These are phyloP conservation scores for Eimeria zaria DNA, from an alignment of 169 alveolate species.

Conservation along the genomic window DNA sequence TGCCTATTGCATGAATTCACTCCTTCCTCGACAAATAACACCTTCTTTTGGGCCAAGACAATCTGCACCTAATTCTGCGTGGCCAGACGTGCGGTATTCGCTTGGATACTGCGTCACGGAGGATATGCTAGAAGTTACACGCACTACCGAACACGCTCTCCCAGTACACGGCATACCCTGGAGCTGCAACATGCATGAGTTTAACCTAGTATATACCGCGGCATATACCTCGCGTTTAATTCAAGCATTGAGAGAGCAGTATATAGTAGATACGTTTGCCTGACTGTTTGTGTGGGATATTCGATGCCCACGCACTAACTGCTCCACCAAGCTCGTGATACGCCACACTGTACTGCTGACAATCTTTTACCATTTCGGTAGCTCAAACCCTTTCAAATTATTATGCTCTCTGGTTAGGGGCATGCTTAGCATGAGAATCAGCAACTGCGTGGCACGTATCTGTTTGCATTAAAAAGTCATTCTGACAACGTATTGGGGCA, in stretches of 20 bases:
- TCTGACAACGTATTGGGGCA: neutral
- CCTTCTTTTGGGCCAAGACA: neutral
- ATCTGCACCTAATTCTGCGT: neutral
- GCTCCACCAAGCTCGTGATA: neutral
- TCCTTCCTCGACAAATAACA: neutral
- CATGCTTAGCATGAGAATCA: neutral
- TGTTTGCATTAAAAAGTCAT: neutral
- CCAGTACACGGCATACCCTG: neutral
- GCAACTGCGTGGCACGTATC: neutral
- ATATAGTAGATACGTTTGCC: neutral
- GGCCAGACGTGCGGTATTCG: neutral
- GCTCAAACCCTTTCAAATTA: neutral
- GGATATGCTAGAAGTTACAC: neutral
- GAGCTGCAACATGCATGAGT: neutral
- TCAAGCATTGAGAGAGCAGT: neutral
- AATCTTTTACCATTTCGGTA: neutral
- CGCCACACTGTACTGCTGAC: neutral
- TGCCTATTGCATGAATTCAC: neutral
- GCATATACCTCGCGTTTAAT: too few relatives aligned
- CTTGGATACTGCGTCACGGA: neutral
- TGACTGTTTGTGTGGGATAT: neutral
- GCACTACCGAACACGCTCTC: neutral
- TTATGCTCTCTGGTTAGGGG: neutral
- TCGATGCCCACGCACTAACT: neutral
- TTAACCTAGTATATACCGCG: too few relatives aligned